Percentiles rank a stretch among this genome's conserved stretches.
Conservation (phyloP, 768 basidiomycete genomes). For the Russula vinacea region DNA sequence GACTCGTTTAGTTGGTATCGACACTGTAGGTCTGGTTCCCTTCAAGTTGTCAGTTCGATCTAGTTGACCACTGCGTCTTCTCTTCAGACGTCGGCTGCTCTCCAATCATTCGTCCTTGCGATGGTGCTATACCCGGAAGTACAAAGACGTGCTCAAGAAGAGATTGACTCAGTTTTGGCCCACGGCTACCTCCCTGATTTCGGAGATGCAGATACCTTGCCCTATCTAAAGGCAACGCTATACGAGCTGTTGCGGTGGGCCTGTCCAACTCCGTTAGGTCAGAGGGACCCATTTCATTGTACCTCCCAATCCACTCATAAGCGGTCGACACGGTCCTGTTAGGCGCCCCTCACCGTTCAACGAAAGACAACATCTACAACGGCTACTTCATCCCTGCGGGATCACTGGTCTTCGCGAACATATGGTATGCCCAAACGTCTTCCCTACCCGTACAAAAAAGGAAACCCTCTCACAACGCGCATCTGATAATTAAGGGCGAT, state of each 20-base stretch:
- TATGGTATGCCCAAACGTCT: neutral
- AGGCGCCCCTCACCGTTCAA: constrained; percentile 16
- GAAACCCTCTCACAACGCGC: no score
- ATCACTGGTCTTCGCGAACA: constrained; percentile 9
- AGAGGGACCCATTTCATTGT: neutral
- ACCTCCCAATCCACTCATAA: neutral
- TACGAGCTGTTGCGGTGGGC: constrained; percentile 26
- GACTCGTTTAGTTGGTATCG: constrained; percentile 13
- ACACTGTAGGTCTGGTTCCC: constrained; percentile 7
- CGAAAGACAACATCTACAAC: constrained; percentile 17
- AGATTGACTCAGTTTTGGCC: constrained; percentile 33
- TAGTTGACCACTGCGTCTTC: neutral
- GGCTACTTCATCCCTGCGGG: constrained; percentile 21
- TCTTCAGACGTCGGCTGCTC: constrained; percentile 21
- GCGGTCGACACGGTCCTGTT: neutral
- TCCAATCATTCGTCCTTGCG: constrained; percentile 34
- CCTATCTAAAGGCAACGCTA: constrained; percentile 22
- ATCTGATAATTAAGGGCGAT: constrained; percentile 9
- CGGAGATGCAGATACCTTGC: constrained; percentile 13
- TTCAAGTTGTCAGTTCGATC: neutral
- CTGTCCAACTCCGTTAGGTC: constrained; percentile 11
- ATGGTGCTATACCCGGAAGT: constrained; percentile 36
- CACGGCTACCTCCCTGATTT: constrained; percentile 11
- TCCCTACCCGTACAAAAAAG: neutral
- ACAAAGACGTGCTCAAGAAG: constrained; percentile 35